Evolutionary conservation across 2,329 filamentous ascomycete genomes (phyloP), one percentile per base, ranked within the genome.

Genomic region (Boeremia exigua): DNA sequence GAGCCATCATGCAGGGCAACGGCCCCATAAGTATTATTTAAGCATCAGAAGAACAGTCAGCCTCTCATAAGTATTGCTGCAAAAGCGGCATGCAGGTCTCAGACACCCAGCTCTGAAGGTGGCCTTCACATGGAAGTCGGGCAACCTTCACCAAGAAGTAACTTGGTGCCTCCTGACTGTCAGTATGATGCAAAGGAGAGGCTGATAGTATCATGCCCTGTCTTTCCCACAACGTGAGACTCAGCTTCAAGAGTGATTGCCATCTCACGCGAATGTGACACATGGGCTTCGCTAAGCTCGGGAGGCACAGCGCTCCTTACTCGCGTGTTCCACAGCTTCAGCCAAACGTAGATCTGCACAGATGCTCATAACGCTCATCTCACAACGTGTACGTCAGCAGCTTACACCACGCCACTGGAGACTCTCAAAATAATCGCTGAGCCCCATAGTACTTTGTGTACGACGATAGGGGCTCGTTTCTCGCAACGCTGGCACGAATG

Each of bases 231-330:
- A 37, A 34, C 7, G 4, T 37, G 34, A 37, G 34, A 37, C 15
- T 37, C 34, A 55, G 53, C 36, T 50, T n/a, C 11, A 25, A 46
- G 40, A 46, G 53, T 46, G 40, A 42, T 42, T 37, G 40, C 36
- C 53, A 34, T 32, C 37, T 51, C 19, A 12, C 47, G 15, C 36
- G 2, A 33, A 25, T 43, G 53, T 50, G 53, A 42, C 23, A 48
- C 37, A 34, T 23, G 34, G 30, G 29, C 15, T 19, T 50, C 53
- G 53, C 53, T 50, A 50, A 46, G 52, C 53, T 40, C 53, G 47
- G 42, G 30, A 42, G 46, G 36, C 53, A 50, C 34, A 50, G 36
- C 47, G 25, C 42, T 48, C 30, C 37, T 37, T 34, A 33, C 42
- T 44, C 37, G 36, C 23, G 27, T 34, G 46, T 55, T 48, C 28